Evolutionary conservation across 2,329 filamentous ascomycete species (phyloP).

Genomic region (Cadophora luteo-olivacea): DNA sequence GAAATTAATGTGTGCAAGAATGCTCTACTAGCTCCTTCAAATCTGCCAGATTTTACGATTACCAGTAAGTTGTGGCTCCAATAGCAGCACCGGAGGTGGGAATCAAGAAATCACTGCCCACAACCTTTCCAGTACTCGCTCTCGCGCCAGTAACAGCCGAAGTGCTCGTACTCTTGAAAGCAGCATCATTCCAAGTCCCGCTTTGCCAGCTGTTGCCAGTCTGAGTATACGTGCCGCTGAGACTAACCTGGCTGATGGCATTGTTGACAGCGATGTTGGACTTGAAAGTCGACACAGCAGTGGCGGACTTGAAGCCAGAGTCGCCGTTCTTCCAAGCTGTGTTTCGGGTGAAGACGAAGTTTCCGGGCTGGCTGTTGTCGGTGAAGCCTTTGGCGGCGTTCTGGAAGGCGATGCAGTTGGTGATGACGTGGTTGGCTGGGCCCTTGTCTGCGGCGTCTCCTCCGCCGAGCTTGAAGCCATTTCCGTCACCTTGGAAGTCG

Average conservation of each 20-base stretch:
- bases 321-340: constrained; percentile 55
- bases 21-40: background rate
- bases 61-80: constrained; percentile 48
- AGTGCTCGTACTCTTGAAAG: constrained; percentile 49
- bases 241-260: constrained; percentile 39
- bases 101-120: constrained; percentile 51
- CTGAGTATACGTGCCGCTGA: constrained; percentile 36
- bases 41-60: background rate
- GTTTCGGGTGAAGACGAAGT: constrained; percentile 50
- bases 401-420: constrained; percentile 53
- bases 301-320: constrained; percentile 49
- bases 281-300: constrained; percentile 46
- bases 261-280: constrained; percentile 50
- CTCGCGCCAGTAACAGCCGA: constrained; percentile 48
- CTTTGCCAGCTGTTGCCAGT: constrained; percentile 53
- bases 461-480: constrained; percentile 55
- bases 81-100: constrained; percentile 48
- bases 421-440: constrained; percentile 51
- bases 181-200: constrained; percentile 47
- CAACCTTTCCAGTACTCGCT: constrained; percentile 48
- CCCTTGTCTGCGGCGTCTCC: constrained; percentile 44
- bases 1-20: background rate
- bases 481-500: constrained; percentile 53
- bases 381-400: constrained; percentile 55
- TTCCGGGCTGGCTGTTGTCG: constrained; percentile 53